Evolutionary conservation across 2,329 filamentous ascomycete genomes (phyloP), one percentile per base, ranked within the genome.

Genomic region (Aspergillus sp.): DNA sequence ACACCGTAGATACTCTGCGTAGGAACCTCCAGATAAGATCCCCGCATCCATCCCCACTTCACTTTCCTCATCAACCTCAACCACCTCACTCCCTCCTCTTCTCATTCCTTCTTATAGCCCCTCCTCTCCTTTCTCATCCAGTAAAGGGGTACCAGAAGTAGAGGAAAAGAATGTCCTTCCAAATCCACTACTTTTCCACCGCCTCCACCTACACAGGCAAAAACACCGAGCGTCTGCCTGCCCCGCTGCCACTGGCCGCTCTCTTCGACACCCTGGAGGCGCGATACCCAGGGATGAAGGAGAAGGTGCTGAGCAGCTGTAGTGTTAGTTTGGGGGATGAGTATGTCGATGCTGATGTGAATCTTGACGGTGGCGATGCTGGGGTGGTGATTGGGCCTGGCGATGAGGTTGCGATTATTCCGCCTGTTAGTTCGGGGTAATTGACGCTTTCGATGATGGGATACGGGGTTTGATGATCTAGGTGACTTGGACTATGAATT

Each of bases 341-440:
- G 51, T 80, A 80, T 64, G 75, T 79, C 4, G 77, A 79, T 64
- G 53, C 75, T 24, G 58, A 64, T 20, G 59, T 79, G 5, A 76
- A 79, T 64, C 52, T 76, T 26, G 58, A 64, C 18, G 59, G 36
- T 7, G 65, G 59, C 22, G 62, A 54, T 11, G 56, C 63, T 8
- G 64, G 62, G 26, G 47, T 64, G 9, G 49, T 74, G 32, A 76
- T 80, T 56, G 49, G 62, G 42, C 53, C 60, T 5, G 76, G 75
- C 13, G 71, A 77, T 50, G 78, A 80, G 60, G 75, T 80, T 53
- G 78, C 74, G 15, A 69, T 80, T 58, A 78, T 80, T 61, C 78
- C 78, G 48, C 78, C 78, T 52, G 78, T 80, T 55, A 80, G 77
- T 65, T 79, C 77, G 54, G 77, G 77, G 22, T 80, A 59, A 66